Evolutionary conservation across 2,329 filamentous ascomycete species (phyloP).

Genomic region (Neonectria ditissima): DNA sequence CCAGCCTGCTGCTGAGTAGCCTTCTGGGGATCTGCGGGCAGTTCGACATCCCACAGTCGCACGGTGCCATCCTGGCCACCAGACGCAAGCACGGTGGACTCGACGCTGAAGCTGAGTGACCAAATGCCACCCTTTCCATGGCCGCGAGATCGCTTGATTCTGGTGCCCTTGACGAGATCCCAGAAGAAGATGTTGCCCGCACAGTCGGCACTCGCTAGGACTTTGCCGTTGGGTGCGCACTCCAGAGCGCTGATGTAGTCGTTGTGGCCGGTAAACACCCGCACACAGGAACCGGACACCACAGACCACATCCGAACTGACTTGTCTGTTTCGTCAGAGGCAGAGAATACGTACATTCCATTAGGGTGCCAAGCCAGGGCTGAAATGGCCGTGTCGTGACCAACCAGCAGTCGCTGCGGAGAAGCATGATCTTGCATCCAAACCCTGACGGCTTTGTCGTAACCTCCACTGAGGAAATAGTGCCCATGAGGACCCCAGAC

Average conservation of each 20-base stretch:
- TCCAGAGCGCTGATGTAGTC: constrained; percentile 88
- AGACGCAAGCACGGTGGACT: constrained; percentile 90
- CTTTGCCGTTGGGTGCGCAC: constrained; percentile 87
- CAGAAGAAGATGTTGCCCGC: constrained; percentile 93
- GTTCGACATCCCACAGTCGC: constrained; percentile 89
- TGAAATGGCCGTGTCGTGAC: constrained; percentile 94
- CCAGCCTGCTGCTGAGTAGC: constrained; percentile 61
- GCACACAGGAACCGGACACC: constrained; percentile 86
- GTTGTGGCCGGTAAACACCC: constrained; percentile 91
- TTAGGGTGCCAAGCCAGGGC: constrained; percentile 95
- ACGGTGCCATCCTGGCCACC: constrained; percentile 94
- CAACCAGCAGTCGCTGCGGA: constrained; percentile 86
- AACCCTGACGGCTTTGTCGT: constrained; percentile 89
- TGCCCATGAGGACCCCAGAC: constrained; percentile 94
- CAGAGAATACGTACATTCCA: constrained; percentile 92
- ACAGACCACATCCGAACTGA: constrained; percentile 98
- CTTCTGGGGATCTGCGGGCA: constrained; percentile 74
- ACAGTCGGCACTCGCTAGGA: constrained; percentile 90
- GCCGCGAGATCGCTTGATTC: constrained; percentile 92
- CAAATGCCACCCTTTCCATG: constrained; percentile 95
- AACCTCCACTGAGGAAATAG: constrained; percentile 90
- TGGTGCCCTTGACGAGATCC: constrained; percentile 88
- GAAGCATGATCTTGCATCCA: constrained; percentile 96
- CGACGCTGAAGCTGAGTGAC: constrained; percentile 92
- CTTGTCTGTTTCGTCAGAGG: constrained; percentile 85